A percentile compares a stretch with the other conserved stretches of the same genome.
These are phyloP conservation scores for Kodamaea laetipori DNA, from an alignment of 805 yeast species.

Conservation along the genomic window DNA sequence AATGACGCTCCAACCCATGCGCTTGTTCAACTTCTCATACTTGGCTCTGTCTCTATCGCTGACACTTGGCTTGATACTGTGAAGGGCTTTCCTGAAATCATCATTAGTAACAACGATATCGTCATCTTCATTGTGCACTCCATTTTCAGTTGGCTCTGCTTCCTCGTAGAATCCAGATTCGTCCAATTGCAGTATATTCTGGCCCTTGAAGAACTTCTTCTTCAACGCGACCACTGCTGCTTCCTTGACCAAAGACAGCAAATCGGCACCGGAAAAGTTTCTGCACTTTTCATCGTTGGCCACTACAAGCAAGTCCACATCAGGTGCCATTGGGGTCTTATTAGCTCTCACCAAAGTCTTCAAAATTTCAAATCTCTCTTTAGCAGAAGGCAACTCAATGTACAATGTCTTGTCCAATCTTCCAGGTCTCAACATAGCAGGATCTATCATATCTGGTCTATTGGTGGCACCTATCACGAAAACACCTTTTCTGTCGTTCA, in stretches of 20 bases:
- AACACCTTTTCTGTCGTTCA: conserved; percentile 88
- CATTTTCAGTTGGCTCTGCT: conserved; percentile 21
- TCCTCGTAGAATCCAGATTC: conserved; percentile 36
- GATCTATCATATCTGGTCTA: conserved; percentile 97
- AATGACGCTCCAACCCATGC: conserved; percentile 68
- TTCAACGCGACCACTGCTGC: conserved; percentile 90
- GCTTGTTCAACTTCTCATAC: conserved; percentile 71
- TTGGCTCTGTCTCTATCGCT: conserved; percentile 78
- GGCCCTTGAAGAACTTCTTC: conserved; percentile 60
- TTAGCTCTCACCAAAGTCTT: conserved; percentile 70
- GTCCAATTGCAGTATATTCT: conserved; percentile 41
- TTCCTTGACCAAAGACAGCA: conserved; percentile 87
- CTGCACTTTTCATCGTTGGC: conserved; percentile 80
- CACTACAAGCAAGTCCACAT: conserved; percentile 61
- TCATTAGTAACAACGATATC: conserved; percentile 56
- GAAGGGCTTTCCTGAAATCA: conserved; percentile 74
- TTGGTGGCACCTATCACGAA: conserved; percentile 97
- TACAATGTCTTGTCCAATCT: conserved; percentile 90
- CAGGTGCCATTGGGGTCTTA: conserved; percentile 68
- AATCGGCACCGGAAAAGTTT: conserved; percentile 95
- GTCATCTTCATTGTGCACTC: conserved; percentile 22
- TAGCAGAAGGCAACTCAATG: conserved; percentile 81
- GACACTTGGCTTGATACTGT: conserved; percentile 84
- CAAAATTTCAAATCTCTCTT: conserved; percentile 80
- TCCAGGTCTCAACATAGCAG: conserved; percentile 97